These are phyloP conservation scores for Xylariaceae sp. DNA, from an alignment of 2,329 filamentous ascomycete species.

Conservation along the genomic window DNA sequence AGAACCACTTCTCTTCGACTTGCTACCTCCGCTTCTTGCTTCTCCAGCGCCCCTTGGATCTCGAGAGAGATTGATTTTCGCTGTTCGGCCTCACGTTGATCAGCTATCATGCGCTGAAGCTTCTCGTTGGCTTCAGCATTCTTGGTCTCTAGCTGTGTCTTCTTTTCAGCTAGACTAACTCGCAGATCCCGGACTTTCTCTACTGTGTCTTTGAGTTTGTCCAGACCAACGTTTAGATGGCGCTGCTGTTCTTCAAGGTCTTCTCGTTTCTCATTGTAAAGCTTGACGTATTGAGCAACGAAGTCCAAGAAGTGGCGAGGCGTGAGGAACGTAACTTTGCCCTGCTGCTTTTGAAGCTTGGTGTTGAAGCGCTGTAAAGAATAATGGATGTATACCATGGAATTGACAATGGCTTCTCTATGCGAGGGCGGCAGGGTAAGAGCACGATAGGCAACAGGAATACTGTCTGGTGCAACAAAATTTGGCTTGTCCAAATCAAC, in stretches of 20 bases:
- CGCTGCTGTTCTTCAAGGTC: slow-evolving; percentile 98
- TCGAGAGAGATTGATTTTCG: slow-evolving; percentile 83
- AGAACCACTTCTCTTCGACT: slow-evolving; percentile 79
- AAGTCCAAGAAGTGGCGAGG: slow-evolving; percentile 97
- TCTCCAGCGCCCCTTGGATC: slow-evolving; percentile 80
- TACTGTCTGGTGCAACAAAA: slow-evolving; percentile 82
- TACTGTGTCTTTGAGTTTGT: slow-evolving; percentile 94
- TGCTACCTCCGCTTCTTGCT: slow-evolving; percentile 85
- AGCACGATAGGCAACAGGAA: slow-evolving; percentile 87
- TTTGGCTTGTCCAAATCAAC: slow-evolving; percentile 87
- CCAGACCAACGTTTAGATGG: slow-evolving; percentile 94
- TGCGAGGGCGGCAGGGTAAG: slow-evolving; percentile 82
- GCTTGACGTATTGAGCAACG: slow-evolving; percentile 92
- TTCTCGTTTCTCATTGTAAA: slow-evolving; percentile 98
- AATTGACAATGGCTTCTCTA: slow-evolving; percentile 88
- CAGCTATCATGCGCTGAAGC: slow-evolving; percentile 91
- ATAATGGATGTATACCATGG: slow-evolving; percentile 98
- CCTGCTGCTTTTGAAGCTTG: slow-evolving; percentile 86
- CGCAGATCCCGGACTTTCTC: slow-evolving; percentile 94
- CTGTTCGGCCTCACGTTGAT: slow-evolving; percentile 91
- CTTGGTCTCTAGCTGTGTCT: slow-evolving; percentile 87
- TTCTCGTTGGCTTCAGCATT: slow-evolving; percentile 96
- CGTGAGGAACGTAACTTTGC: slow-evolving; percentile 87
- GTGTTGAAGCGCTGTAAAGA: slow-evolving; percentile 87
- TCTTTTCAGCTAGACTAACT: slow-evolving; percentile 88